Evolutionary conservation across 2,329 filamentous ascomycete species (phyloP).

Genomic region (Verticillium dahliae): DNA sequence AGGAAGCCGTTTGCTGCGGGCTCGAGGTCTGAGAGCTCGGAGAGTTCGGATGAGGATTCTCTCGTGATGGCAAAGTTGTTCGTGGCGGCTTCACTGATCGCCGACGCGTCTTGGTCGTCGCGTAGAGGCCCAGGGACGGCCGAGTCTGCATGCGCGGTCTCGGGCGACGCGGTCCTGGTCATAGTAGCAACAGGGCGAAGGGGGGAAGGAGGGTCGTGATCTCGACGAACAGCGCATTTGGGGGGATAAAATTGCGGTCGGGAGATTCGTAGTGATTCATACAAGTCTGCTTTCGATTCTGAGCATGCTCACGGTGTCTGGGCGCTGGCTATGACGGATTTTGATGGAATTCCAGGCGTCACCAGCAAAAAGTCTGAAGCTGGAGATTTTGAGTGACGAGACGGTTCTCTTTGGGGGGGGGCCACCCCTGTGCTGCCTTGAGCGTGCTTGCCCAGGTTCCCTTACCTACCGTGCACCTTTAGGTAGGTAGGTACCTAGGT

Average conservation of each 20-base stretch:
- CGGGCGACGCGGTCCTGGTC: constrained; percentile 54
- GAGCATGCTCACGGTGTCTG: constrained; percentile 46
- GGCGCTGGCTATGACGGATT: constrained; percentile 38
- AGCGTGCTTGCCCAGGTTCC: not conserved
- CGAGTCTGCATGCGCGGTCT: constrained; percentile 28
- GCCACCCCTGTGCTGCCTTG: constrained; percentile 3
- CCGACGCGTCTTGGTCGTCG: constrained; percentile 13
- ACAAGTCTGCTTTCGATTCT: constrained; percentile 41
- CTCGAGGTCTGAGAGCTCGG: constrained; percentile 10
- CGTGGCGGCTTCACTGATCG: not conserved
- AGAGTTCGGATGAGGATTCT: constrained; percentile 7
- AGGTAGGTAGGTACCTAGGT: no score
- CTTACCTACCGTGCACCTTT: not conserved
- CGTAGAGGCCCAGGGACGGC: constrained; percentile 16
- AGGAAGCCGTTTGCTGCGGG: constrained; percentile 9
- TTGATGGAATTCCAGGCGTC: constrained; percentile 33
- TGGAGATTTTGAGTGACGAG: constrained; percentile 8
- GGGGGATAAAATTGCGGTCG: constrained; percentile 48
- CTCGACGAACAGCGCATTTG: constrained; percentile 53
- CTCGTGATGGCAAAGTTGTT: not conserved
- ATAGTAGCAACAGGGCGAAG: constrained; percentile 42
- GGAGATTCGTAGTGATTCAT: constrained; percentile 38
- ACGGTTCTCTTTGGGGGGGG: constrained; percentile 3
- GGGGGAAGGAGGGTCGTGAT: constrained; percentile 41
- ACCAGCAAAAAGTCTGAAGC: constrained; percentile 44